Evolutionary conservation across 192 early-diverging fungal species (phyloP).

Genomic region (Gigaspora rosea): DNA sequence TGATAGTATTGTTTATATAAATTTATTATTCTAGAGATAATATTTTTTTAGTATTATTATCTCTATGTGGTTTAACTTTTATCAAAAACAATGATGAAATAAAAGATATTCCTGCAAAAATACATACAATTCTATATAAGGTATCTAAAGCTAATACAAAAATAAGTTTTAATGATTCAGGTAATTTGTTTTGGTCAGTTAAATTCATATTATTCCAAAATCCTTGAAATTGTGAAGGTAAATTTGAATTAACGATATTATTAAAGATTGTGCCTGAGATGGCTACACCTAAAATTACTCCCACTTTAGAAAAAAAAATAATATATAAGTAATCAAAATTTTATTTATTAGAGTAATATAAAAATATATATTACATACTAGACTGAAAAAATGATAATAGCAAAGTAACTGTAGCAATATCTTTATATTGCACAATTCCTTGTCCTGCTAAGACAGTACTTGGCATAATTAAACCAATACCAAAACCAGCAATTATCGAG

Average conservation of each 20-base stretch:
- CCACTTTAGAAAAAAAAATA: conserved; percentile 29
- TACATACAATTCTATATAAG: too few relatives aligned
- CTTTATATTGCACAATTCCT: conserved; percentile 53
- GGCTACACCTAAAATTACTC: conserved; percentile 41
- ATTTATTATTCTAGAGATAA: too few relatives aligned
- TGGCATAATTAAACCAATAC: conserved; percentile 74
- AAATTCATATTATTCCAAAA: too few relatives aligned
- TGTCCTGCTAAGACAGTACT: conserved; percentile 68
- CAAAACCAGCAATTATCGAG: conserved; percentile 70
- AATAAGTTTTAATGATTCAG: too few relatives aligned
- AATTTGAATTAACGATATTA: conserved; percentile 6
- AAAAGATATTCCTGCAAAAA: too few relatives aligned
- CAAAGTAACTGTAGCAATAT: conserved; percentile 69
- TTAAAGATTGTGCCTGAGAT: conserved; percentile 44
- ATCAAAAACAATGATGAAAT: too few relatives aligned
- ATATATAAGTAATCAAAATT: conserved; percentile 45
- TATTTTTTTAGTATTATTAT: too few relatives aligned
- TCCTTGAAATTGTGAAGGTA: too few relatives aligned
- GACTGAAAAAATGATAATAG: conserved; percentile 65
- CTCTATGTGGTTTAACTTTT: too few relatives aligned
- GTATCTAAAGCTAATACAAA: too few relatives aligned
- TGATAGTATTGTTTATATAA: too few relatives aligned
- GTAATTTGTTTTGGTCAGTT: too few relatives aligned
- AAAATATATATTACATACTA: conserved; percentile 22
- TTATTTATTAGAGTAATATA: not conserved